Base-by-base conservation (phyloP, 208 protist species). In the Leishmania gerbilli region DNA sequence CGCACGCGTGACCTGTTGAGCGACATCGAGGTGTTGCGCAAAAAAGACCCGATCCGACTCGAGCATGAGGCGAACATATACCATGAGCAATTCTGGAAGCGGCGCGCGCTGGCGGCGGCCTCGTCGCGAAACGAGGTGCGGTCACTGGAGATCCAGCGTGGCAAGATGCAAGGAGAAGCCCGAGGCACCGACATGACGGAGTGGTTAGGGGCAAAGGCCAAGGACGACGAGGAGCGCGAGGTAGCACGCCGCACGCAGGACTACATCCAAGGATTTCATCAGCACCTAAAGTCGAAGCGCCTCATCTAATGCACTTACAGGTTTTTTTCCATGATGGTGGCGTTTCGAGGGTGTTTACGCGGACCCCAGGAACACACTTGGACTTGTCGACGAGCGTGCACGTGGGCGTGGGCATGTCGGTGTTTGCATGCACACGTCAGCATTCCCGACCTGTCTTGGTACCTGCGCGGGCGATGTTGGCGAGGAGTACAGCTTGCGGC, bases 21-120 rank as follows among this genome's bases (percentile, higher is more conserved):
- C 55, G 94, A 97, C 68, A 95, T 97, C 84, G 94, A 97, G 77
- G 89, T 91, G 74, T 80, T 97, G 40, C 92, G 94, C 49, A 88
- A 92, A 40, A 96, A 96, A 77, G 94, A 97, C 85, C 94, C 94
- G 3, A 85, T 96, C 60, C 94, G 94, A 13, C 87, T 97, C 9
- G 92, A 97, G 85, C 88, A 95, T 64, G 94, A 97, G 82, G 94
- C 94, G 4, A 96, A 97, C 83, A 62, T 88, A 27, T 97, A 93
- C 75, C 94, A 97, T 79, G 94, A 95, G 85, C 90, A 94, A 84
- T 97, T 97, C 77, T 97, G 94, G 93, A 93, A 95, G 87, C 89
- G 92, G 0, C 91, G 94, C 17, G 94, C 94, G 4, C n/a, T 93
- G 5, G 82, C 91, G 0, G 91, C 89, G 37, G 79, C 89, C 8